These are phyloP conservation scores for Citrullus colocynthis DNA, from an alignment of 306 rosid genomes.

Conservation along the genomic window DNA sequence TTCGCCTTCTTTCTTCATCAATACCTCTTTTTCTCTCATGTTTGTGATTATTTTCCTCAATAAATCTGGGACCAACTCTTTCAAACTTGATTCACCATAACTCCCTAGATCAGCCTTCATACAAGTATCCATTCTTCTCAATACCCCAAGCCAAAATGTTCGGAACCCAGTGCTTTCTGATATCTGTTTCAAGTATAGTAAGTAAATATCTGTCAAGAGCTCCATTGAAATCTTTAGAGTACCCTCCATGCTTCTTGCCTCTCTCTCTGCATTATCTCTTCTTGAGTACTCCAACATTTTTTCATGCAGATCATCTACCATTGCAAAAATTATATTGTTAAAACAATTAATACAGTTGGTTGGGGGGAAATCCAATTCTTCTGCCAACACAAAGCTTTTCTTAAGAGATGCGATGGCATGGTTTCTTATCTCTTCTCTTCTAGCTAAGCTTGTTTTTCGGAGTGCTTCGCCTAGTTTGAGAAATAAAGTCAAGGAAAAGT, in stretches of 20 bases:
- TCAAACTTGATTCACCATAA: slow-evolving; percentile 46
- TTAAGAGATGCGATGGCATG: slow-evolving; percentile 59
- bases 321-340: slow-evolving; percentile 63
- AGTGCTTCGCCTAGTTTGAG: slow-evolving; percentile 76
- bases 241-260: slow-evolving; percentile 87
- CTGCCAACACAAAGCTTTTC: slow-evolving; percentile 51
- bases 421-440: slow-evolving; percentile 83
- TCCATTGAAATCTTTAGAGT: slow-evolving; percentile 74
- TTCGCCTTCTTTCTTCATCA: slow-evolving; percentile 46
- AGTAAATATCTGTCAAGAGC: slow-evolving; percentile 50
- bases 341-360: slow-evolving; percentile 48
- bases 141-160: slow-evolving; percentile 74
- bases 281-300: slow-evolving; percentile 87
- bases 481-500: slow-evolving; percentile 43
- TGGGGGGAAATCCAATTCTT: slow-evolving; percentile 45
- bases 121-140: slow-evolving; percentile 91
- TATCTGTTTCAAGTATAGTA: slow-evolving; percentile 47
- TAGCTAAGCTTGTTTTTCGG: slow-evolving; percentile 54
- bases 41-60: slow-evolving; percentile 50
- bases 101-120: slow-evolving; percentile 80
- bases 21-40: slow-evolving; percentile 56
- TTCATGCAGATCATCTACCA: slow-evolving; percentile 87
- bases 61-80: slow-evolving; percentile 43
- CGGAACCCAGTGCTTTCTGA: slow-evolving; percentile 41
- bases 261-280: slow-evolving; percentile 75